Conservation (phyloP, 345 rosid species). For the Carallia brachiata region DNA sequence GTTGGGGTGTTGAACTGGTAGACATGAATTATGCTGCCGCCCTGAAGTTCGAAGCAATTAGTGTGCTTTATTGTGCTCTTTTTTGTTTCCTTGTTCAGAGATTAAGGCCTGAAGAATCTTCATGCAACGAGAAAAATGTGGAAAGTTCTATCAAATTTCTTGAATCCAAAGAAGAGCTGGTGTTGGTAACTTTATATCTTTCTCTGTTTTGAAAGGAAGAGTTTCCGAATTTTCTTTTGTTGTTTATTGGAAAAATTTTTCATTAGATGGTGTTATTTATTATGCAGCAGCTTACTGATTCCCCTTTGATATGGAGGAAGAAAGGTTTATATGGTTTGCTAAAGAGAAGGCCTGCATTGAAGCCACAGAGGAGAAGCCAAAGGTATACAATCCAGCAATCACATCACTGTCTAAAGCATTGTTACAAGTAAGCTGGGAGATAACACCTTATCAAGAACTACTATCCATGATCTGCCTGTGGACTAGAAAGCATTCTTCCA, state of each 20-base stretch:
- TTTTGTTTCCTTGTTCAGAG: slow-evolving; percentile 37
- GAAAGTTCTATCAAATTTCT: slow-evolving; percentile 47
- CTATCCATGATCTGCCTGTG: not conserved
- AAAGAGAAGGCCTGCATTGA: slow-evolving; percentile 63
- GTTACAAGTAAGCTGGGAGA: slow-evolving; percentile 47
- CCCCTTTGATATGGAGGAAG: slow-evolving; percentile 88
- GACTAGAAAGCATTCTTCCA: not conserved
- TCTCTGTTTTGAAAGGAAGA: too few species aligned
- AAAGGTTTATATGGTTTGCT: slow-evolving; percentile 70
- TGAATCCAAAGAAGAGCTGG: slow-evolving; percentile 82
- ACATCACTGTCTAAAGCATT: slow-evolving; percentile 43
- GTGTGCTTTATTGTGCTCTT: too few species aligned
- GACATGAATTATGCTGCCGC: not conserved
- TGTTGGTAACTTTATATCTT: slow-evolving; percentile 45
- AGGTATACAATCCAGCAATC: slow-evolving; percentile 36
- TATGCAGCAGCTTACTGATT: slow-evolving; percentile 70
- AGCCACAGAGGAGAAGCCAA: slow-evolving; percentile 61
- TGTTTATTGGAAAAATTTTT: not conserved
- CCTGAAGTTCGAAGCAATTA: too few species aligned
- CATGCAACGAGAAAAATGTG: slow-evolving; percentile 45
- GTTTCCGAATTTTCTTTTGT: too few species aligned
- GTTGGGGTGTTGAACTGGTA: not conserved
- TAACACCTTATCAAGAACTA: not conserved
- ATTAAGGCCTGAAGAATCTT: slow-evolving; percentile 56
- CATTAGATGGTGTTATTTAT: slow-evolving; percentile 8